phyloP scores from a whole-genome alignment of 306 rosid genomes.

The Lotus japonicus region DNA sequence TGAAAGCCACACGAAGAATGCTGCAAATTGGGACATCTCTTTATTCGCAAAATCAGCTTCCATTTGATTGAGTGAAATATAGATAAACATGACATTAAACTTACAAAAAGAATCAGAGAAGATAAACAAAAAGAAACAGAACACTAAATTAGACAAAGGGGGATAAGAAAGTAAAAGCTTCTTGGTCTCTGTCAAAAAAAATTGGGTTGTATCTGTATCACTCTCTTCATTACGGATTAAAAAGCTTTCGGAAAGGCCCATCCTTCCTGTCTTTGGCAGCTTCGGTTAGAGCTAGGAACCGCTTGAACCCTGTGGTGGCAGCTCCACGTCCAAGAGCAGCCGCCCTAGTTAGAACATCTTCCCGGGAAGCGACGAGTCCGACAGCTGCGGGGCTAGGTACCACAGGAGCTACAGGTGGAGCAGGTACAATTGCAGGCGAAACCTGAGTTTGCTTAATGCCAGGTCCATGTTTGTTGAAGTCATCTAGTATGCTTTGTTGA shows the following conservation, averaged over 20 bases:
- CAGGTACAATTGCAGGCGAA: slow-evolving; percentile 38
- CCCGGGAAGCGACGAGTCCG: slow-evolving; percentile 64
- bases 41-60: slow-evolving; percentile 21
- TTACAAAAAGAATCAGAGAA: slow-evolving; percentile 32
- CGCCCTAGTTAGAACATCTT: slow-evolving; percentile 89
- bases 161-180: no score
- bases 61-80: slow-evolving; percentile 13
- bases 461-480: slow-evolving; percentile 90
- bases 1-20: background rate
- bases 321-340: slow-evolving; percentile 99
- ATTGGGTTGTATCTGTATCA: no score
- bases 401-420: slow-evolving; percentile 44
- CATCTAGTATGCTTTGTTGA: slow-evolving; percentile 86
- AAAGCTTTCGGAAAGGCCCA: slow-evolving; percentile 92
- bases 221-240: slow-evolving; percentile 51
- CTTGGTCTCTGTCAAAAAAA: no score
- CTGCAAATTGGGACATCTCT: slow-evolving; percentile 13
- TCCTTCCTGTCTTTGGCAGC: slow-evolving; percentile 97
- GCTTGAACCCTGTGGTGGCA: slow-evolving; percentile 94
- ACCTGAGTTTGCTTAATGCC: slow-evolving; percentile 70
- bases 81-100: slow-evolving; percentile 11
- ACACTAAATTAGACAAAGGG: background rate
- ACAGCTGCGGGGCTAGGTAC: slow-evolving; percentile 42
- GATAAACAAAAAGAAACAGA: background rate
- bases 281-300: slow-evolving; percentile 96